Conservation (phyloP, 202 grass and related monocot species). For the Saccharum hybrid region DNA sequence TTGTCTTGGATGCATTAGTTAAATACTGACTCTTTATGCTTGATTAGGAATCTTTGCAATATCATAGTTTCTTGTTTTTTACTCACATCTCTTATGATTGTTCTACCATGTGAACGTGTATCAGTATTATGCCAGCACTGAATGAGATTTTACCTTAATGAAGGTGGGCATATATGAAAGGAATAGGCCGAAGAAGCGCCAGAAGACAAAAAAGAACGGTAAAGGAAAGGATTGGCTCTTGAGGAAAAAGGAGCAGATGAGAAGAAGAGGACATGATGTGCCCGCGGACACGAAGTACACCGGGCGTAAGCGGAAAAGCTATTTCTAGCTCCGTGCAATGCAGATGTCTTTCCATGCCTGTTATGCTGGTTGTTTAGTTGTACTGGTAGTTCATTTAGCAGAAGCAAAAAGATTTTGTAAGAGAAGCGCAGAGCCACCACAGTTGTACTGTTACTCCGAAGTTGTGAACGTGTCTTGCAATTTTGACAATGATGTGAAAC, state of each 20-base stretch:
- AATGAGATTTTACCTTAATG: slow-evolving; percentile 3
- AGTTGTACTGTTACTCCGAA: neutral
- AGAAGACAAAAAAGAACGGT: slow-evolving; percentile 72
- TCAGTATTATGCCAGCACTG: neutral
- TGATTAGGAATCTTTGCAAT: neutral
- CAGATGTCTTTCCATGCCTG: neutral
- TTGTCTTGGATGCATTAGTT: neutral
- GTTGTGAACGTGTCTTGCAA: neutral
- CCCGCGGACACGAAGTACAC: slow-evolving; percentile 83
- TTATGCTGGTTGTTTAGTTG: neutral
- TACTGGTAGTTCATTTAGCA: slow-evolving; percentile 17
- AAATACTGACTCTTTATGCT: neutral
- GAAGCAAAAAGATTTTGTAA: neutral
- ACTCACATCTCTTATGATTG: neutral
- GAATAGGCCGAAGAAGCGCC: slow-evolving; percentile 73
- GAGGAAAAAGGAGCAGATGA: slow-evolving; percentile 91
- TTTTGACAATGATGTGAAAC: slow-evolving; percentile 36
- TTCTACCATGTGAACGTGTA: neutral
- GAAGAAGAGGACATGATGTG: slow-evolving; percentile 69
- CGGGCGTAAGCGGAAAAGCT: slow-evolving; percentile 73
- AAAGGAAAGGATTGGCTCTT: slow-evolving; percentile 81
- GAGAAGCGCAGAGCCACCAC: neutral
- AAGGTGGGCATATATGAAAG: slow-evolving; percentile 87
- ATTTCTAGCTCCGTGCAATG: slow-evolving; percentile 52
- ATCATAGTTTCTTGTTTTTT: neutral